Evolutionary conservation across 768 basidiomycete species (phyloP), one percentile per base, ranked within the genome.

Genomic region (Candolleomyces eurysporus): DNA sequence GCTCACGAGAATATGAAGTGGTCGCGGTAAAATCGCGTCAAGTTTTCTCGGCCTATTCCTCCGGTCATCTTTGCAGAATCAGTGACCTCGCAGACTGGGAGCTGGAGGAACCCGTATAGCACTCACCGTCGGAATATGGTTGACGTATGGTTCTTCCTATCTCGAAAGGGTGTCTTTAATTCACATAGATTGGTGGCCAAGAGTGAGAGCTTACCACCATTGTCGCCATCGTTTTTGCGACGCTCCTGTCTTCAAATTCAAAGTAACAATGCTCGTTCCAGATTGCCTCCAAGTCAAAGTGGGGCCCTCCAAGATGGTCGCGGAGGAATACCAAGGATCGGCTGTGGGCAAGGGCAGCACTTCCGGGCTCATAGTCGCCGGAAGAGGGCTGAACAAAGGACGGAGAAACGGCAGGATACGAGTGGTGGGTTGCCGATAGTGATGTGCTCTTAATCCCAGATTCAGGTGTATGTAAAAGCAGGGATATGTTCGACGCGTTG

Each of bases 191-290:
- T 5, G 14, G 31, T 30, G 58, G 52, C 57, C 13, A 56, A 52
- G n/a, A n/a, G 45, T 40, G 26, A 45, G 45, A n/a, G 51, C 78
- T 58, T 65, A 82, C 80, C 67, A 83, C 82, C 82, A 83, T 83
- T 4, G 81, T 84, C 16, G 75, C 78, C 82, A 83, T 82, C n/a
- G 82, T 83, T 61, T 79, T 78, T 2, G 80, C 80, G 4, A 83
- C 80, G 62, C 80, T 83, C 51, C 80, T 69, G 14, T 71, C 71
- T 54, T 76, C 77, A 62, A 86, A 86, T 67, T 86, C 85, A 62
- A 79, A 84, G 59, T 76, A 77, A 1, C 78, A 79, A 62, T 86
- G 85, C 60, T 84, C 82, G 11, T 85, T 83, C 85, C 85, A 86
- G 39, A 85, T 80, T n/a, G 77, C 79, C 65, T 85, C 85, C 1